Base-by-base conservation (phyloP, 2,329 filamentous ascomycete species). In the Geosmithia morbida region DNA sequence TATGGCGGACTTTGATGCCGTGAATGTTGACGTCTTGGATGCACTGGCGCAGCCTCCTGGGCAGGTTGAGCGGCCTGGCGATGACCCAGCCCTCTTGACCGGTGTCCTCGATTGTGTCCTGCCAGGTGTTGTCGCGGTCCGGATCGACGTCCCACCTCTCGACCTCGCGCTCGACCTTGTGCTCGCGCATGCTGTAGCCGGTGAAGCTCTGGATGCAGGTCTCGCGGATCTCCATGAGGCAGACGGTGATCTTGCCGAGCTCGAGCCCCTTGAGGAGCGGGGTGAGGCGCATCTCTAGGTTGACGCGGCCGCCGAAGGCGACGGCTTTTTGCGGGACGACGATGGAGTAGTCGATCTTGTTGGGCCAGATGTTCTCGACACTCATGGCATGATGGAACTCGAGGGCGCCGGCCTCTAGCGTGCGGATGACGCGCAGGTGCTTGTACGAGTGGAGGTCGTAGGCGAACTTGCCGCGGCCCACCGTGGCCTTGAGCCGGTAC, bases 291-390 rank as follows among this genome's bases (percentile, higher is more conserved):
- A 96, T 90, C 55, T 94, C 82, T 50, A 95, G 74, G 1, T 81
- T 79, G 45, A 97, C 81, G 19, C 75, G 75, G n/a, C 87, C 94
- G 45, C 92, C 92, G 57, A 96, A 94, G 17, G 95, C 85, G 47
- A 95, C 83, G 2, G 92, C 92, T 67, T 96, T 96, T 58, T 87
- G 89, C 0, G 92, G 90, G 11, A 94, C 86, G 49, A 87, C 80
- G 52, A 98, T 88, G 29, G 87, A 90, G 67, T 98, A 98, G 61
- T 94, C 87, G 56, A 97, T 78, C 70, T 98, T 98, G 69, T 95
- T 92, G 6, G 88, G 85, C 92, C 92, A 98, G 52, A 94, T 85
- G 59, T 96, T 96, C 64, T 96, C 89, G 53, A 97, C 89, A 52
- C 86, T 87, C 87, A 96, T 92, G 44, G 87, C 83, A 63, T 97